These are phyloP conservation scores for Ascochyta rabiei DNA, from an alignment of 2,329 filamentous ascomycete species.

Conservation along the genomic window DNA sequence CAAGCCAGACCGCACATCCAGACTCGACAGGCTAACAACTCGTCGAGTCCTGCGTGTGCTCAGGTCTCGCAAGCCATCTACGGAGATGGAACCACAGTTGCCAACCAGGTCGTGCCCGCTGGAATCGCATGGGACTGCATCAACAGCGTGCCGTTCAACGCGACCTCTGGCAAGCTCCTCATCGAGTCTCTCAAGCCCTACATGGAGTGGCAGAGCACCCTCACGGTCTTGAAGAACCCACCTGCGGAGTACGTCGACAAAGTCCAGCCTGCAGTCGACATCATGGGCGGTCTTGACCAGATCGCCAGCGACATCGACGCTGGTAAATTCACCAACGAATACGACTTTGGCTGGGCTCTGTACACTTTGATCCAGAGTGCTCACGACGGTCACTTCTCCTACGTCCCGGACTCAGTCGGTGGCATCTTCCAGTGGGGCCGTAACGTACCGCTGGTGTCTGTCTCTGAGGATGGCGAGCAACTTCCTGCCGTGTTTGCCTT, in stretches of 20 bases:
- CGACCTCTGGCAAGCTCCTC: conserved; percentile 47
- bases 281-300: conserved; percentile 49
- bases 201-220: conserved; percentile 55
- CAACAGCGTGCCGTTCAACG: conserved; percentile 53
- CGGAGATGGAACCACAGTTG: conserved; percentile 18
- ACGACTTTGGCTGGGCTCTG: conserved; percentile 58
- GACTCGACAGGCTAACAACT: conserved; percentile 32
- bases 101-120: conserved; percentile 47
- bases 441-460: conserved; percentile 61
- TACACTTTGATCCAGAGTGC: conserved; percentile 60
- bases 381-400: conserved; percentile 70
- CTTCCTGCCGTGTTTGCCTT: conserved; percentile 64
- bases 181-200: conserved; percentile 51
- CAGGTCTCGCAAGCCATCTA: conserved; percentile 42
- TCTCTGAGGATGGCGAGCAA: conserved; percentile 65
- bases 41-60: conserved; percentile 37
- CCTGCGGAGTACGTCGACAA: conserved; percentile 55
- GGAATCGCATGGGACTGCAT: conserved; percentile 54
- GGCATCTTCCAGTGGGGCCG: conserved; percentile 58
- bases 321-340: conserved; percentile 49
- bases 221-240: conserved; percentile 52
- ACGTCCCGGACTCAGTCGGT: conserved; percentile 60
- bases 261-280: conserved; percentile 53
- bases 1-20: conserved; percentile 21
- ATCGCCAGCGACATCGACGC: conserved; percentile 48